Percentiles rank a stretch among this genome's conserved stretches.
Conservation (phyloP, 208 protist species). For the Endotrypanum monterogeii region DNA sequence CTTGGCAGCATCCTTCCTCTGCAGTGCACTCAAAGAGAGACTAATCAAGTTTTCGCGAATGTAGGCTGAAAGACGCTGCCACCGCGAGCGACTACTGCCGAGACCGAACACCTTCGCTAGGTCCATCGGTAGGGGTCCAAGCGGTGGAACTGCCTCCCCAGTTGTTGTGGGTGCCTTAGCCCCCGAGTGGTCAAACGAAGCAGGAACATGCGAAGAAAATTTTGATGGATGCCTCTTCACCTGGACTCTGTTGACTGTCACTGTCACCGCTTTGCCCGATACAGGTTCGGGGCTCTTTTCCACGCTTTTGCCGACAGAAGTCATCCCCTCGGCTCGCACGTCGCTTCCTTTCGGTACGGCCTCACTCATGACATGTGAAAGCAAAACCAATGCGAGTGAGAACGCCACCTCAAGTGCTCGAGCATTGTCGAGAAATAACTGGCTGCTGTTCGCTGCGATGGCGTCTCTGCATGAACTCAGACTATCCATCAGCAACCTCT, state of each 20-base stretch:
- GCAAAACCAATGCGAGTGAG: slow-evolving; percentile 26
- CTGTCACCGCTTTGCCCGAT: not conserved
- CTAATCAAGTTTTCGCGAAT: slow-evolving; percentile 28
- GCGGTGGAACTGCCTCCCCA: not conserved
- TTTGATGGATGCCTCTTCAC: slow-evolving; percentile 4
- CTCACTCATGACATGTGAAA: slow-evolving; percentile 34
- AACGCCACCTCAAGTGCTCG: slow-evolving; percentile 32
- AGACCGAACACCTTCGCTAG: slow-evolving; percentile 30
- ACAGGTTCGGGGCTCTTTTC: not conserved
- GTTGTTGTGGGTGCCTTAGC: not conserved
- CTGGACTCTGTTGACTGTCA: not conserved
- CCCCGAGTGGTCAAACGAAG: not conserved
- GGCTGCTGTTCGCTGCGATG: slow-evolving; percentile 12
- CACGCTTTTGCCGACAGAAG: not conserved
- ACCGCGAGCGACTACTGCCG: slow-evolving; percentile 10
- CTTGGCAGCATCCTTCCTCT: slow-evolving; percentile 25
- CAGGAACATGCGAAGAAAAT: not conserved
- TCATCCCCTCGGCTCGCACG: not conserved
- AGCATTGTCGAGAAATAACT: slow-evolving; percentile 18
- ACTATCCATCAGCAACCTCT: slow-evolving; percentile 19
- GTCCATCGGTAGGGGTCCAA: slow-evolving; percentile 4
- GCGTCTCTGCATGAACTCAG: slow-evolving; percentile 16
- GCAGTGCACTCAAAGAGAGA: slow-evolving; percentile 25
- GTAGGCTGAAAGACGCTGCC: slow-evolving; percentile 17
- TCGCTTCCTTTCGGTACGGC: slow-evolving; percentile 11